A percentile compares a stretch with the other conserved stretches of the same genome.
These are phyloP conservation scores for Ceratocystis variospora DNA, from an alignment of 2,329 filamentous ascomycete species.

Conservation along the genomic window DNA sequence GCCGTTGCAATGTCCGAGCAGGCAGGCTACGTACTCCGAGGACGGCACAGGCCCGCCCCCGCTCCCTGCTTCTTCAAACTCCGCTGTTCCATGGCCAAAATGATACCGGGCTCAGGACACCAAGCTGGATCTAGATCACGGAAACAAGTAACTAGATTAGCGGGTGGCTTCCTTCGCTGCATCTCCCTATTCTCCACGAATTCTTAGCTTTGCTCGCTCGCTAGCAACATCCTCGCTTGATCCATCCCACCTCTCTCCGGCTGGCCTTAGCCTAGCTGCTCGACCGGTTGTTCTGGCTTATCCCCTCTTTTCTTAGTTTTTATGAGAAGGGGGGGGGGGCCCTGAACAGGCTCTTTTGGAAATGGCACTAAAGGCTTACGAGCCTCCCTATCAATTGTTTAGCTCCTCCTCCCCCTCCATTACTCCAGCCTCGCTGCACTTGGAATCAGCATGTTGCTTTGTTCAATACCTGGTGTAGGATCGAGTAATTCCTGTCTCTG, in stretches of 20 bases:
- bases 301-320: neutral
- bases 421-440: neutral
- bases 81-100: no score
- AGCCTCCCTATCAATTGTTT: conserved; percentile 1
- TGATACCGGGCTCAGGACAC: no score
- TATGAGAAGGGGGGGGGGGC: neutral
- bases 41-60: no score
- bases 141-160: no score
- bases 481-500: neutral
- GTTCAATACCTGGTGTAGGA: neutral
- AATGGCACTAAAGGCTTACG: neutral
- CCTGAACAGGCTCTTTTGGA: neutral
- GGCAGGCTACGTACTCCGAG: neutral
- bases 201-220: neutral
- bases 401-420: neutral
- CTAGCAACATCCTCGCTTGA: neutral
- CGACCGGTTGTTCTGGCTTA: neutral
- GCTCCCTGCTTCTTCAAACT: no score
- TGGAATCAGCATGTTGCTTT: neutral
- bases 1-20: neutral
- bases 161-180: neutral
- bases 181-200: neutral
- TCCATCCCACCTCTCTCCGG: neutral
- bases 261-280: neutral
- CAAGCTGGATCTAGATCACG: no score